A percentile compares a stretch with the other conserved stretches of the same genome.
phyloP scores from a whole-genome alignment of 139 green algal species.

The Desmodesmus armatus region DNA sequence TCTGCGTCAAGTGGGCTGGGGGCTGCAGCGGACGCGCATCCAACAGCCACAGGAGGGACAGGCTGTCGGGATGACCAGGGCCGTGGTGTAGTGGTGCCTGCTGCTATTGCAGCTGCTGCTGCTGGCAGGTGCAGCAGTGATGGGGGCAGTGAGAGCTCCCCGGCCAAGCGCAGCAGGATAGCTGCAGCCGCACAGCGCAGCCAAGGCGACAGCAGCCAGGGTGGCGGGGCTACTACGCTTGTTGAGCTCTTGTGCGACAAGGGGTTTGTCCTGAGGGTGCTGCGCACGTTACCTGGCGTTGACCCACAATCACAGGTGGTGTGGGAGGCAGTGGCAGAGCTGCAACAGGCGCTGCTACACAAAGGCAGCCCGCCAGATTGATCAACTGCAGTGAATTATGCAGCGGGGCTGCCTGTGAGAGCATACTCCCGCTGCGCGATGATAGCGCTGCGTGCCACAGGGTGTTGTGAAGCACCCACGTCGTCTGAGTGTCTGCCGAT shows the following conservation, averaged over 20 bases:
- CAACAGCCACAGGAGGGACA: neutral
- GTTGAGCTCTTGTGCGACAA: neutral
- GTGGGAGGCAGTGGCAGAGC: neutral
- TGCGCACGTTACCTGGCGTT: constrained; percentile 23
- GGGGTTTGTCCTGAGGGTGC: neutral
- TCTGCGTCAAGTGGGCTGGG: neutral
- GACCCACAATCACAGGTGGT: neutral
- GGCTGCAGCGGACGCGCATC: neutral
- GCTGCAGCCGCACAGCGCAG: neutral
- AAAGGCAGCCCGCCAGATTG: too few species aligned
- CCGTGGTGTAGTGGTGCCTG: neutral
- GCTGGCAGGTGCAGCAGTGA: neutral
- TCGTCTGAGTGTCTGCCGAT: too few species aligned
- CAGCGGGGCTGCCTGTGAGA: too few species aligned
- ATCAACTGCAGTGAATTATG: too few species aligned
- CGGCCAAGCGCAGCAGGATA: neutral
- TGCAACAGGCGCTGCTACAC: neutral
- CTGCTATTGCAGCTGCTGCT: neutral
- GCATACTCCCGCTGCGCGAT: too few species aligned
- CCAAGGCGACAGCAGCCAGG: neutral
- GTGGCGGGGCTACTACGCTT: neutral
- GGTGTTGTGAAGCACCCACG: too few species aligned
- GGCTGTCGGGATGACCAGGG: neutral
- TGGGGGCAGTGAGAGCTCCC: neutral
- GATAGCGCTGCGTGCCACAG: too few species aligned